Base-by-base conservation (phyloP, 192 early-diverging fungal species). In the Coemansia sp. region DNA sequence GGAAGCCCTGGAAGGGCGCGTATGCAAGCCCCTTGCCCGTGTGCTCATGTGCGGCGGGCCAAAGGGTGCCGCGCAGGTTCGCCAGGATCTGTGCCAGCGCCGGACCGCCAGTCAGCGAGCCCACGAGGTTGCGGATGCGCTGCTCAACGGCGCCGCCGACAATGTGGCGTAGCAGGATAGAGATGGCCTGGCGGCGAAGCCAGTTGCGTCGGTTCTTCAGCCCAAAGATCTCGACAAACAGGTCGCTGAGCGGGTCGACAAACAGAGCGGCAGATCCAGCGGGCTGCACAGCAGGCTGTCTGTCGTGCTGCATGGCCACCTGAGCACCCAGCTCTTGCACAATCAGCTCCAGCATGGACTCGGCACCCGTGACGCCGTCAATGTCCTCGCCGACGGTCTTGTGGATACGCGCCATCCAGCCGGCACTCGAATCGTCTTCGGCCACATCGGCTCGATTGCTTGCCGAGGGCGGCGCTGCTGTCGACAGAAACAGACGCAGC, bases 211-310 rank as follows among this genome's bases (percentile, higher is more conserved):
- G 80, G 43, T 83, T 86, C 58, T 86, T 85, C 27, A 97, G 71
- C n/a, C 94, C 94, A 78, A 97, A 97, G n/a, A 90, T 54, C 64
- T 97, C 92, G 37, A 92, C 82, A 42, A 97, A 84, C 24, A 95
- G 64, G 49, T 94, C 89, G 47, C 88, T 83, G 7, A 93, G 50
- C 9, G 85, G 81, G 37, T 91, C 92, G 4, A 85, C 79, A 23
- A 86, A 83, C 3, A 58, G 54, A 0, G 78, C 74, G 2, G 70
- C 53, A 10, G 71, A 67, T 41, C 80, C 75, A 3, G 50, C 43
- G 30, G 60, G 35, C 41, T 38, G 20, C n/a, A 23, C 6, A 22
- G 24, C 24, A 13, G 14, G 28, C 22, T 47, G 25, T 4, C 17
- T 3, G 18, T 7, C 9, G 29, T 24, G 36, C 57, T 69, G 66